phyloP scores from a whole-genome alignment of 2,329 filamentous ascomycete species.

The Stagonosporopsis vannaccii region DNA sequence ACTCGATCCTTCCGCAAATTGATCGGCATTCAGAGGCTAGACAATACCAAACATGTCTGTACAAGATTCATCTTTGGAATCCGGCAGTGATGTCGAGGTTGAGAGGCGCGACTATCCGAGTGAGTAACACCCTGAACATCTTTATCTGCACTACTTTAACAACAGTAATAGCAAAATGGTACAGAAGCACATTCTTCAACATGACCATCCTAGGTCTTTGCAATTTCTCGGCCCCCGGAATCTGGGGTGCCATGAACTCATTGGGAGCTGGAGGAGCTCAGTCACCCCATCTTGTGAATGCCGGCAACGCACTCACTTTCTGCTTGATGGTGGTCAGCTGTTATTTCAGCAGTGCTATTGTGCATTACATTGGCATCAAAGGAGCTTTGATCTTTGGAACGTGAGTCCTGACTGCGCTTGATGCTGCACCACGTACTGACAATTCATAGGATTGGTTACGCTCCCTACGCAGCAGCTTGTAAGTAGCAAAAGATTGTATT shows the following conservation, averaged over 20 bases:
- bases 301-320: conserved; percentile 75
- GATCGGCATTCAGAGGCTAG: not conserved
- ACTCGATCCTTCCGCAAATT: not conserved
- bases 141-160: not conserved
- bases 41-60: conserved; percentile 21
- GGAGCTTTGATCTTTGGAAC: conserved; percentile 75
- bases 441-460: conserved; percentile 65
- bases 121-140: conserved; percentile 9
- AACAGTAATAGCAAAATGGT: conserved; percentile 63
- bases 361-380: conserved; percentile 74
- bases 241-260: conserved; percentile 76
- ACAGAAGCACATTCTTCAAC: conserved; percentile 76
- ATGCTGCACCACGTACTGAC: not conserved
- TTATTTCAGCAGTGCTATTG: conserved; percentile 68
- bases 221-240: conserved; percentile 73
- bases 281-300: conserved; percentile 71
- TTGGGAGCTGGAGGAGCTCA: conserved; percentile 73
- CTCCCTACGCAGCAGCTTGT: conserved; percentile 70
- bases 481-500: too few species aligned
- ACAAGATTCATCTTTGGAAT: conserved; percentile 25
- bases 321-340: conserved; percentile 77
- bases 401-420: conserved; percentile 40
- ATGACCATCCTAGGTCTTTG: conserved; percentile 74
- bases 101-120: conserved; percentile 38
- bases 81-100: conserved; percentile 23